phyloP scores from a whole-genome alignment of 2,329 filamentous ascomycete genomes.

The Tothia fuscella region DNA sequence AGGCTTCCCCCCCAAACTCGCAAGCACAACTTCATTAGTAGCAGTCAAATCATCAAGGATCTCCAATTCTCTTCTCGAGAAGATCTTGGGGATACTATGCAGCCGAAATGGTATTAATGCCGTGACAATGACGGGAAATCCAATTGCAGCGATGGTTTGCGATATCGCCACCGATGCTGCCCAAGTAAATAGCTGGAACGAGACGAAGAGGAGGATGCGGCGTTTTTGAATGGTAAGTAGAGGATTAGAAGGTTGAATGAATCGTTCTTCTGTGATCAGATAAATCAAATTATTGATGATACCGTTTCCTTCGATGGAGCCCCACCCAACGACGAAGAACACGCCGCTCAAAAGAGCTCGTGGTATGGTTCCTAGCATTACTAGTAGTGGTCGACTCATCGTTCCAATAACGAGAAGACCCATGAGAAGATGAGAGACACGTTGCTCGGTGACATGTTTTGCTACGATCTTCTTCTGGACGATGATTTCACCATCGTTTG shows the following conservation, averaged over 20 bases:
- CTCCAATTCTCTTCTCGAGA: slow-evolving; percentile 35
- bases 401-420: slow-evolving; percentile 42
- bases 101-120: slow-evolving; percentile 43
- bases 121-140: slow-evolving; percentile 47
- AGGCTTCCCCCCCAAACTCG: slow-evolving; percentile 6
- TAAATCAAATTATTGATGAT: slow-evolving; percentile 41
- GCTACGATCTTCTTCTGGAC: slow-evolving; percentile 23
- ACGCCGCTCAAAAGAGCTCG: slow-evolving; percentile 42
- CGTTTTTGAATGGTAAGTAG: slow-evolving; percentile 31
- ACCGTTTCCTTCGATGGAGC: slow-evolving; percentile 40
- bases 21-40: slow-evolving; percentile 7
- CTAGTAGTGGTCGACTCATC: slow-evolving; percentile 44
- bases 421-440: slow-evolving; percentile 44
- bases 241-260: slow-evolving; percentile 37
- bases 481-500: slow-evolving; percentile 22
- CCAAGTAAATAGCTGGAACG: slow-evolving; percentile 40
- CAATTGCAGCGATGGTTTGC: slow-evolving; percentile 48
- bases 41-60: slow-evolving; percentile 40
- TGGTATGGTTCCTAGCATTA: slow-evolving; percentile 42
- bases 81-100: slow-evolving; percentile 38
- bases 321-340: slow-evolving; percentile 46
- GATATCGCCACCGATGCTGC: slow-evolving; percentile 45
- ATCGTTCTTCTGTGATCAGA: slow-evolving; percentile 34
- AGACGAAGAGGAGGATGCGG: slow-evolving; percentile 34
- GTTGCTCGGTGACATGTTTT: slow-evolving; percentile 42